phyloP scores from a whole-genome alignment of 495 filamentous ascomycete species.

The Podospora comata region DNA sequence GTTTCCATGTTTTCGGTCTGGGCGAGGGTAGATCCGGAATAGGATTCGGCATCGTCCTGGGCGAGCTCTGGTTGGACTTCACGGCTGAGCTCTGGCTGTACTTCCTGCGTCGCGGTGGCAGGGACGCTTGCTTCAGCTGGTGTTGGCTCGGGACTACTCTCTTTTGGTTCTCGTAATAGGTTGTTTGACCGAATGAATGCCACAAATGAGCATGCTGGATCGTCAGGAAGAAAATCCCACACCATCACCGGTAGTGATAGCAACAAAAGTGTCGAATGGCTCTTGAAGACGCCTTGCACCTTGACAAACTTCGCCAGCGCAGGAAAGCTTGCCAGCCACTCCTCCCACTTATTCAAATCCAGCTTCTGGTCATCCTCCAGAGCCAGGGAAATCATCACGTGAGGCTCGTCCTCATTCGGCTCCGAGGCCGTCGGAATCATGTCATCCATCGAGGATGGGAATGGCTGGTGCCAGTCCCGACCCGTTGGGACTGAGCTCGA shows the following conservation, averaged over 20 bases:
- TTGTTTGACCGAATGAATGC: conserved; percentile 52
- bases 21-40: conserved; percentile 30
- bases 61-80: not conserved
- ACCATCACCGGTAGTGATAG: conserved; percentile 50
- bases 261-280: conserved; percentile 49
- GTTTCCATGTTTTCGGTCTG: conserved; percentile 20
- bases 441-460: conserved; percentile 18
- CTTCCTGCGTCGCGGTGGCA: not conserved
- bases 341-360: conserved; percentile 46
- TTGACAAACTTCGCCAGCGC: conserved; percentile 50
- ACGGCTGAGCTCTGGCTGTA: not conserved
- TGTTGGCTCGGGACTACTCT: not conserved
- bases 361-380: conserved; percentile 50
- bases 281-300: conserved; percentile 53
- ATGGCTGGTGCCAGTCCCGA: conserved; percentile 23
- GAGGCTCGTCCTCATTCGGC: conserved; percentile 45
- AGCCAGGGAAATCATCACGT: conserved; percentile 53
- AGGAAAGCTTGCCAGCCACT: conserved; percentile 47
- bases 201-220: conserved; percentile 51
- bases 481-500: conserved; percentile 16
- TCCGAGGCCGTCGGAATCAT: conserved; percentile 29
- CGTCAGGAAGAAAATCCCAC: conserved; percentile 51
- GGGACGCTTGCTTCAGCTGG: not conserved
- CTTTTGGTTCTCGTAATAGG: conserved; percentile 22
- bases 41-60: conserved; percentile 30